Evolutionary conservation across 208 protist genomes (phyloP).

Genomic region (Phytomonas sp.): DNA sequence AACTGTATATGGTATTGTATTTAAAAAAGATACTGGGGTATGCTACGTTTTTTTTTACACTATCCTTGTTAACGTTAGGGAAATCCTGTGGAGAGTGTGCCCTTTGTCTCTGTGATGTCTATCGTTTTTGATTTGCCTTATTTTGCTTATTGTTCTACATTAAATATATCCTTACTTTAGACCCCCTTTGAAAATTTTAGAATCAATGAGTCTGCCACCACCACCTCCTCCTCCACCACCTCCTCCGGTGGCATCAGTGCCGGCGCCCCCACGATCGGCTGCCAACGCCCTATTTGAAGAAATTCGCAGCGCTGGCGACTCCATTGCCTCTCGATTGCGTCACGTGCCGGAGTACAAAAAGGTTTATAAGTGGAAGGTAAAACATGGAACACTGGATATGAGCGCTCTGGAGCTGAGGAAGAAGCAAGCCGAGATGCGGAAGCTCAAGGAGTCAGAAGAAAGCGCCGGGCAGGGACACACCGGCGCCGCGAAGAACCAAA

Average conservation of each 20-base stretch:
- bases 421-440: slow-evolving; percentile 27
- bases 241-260: slow-evolving; percentile 15
- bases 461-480: not conserved
- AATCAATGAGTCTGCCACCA: not conserved
- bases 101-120: not conserved
- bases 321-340: slow-evolving; percentile 57
- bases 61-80: not conserved
- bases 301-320: slow-evolving; percentile 54
- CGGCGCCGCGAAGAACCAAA: not conserved
- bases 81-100: not conserved
- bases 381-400: slow-evolving; percentile 64
- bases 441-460: slow-evolving; percentile 22
- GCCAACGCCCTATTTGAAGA: slow-evolving; percentile 62
- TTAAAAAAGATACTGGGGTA: not conserved
- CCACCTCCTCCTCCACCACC: slow-evolving; percentile 12
- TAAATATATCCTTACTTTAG: not conserved
- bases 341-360: slow-evolving; percentile 72
- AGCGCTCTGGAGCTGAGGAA: slow-evolving; percentile 20
- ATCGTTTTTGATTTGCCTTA: not conserved
- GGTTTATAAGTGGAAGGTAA: slow-evolving; percentile 63
- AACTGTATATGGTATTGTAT: not conserved
- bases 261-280: slow-evolving; percentile 18
- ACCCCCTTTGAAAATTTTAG: not conserved
- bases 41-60: not conserved
- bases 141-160: not conserved